Conservation (phyloP, 2,329 filamentous ascomycete genomes). For the Alternaria metachromatica region DNA sequence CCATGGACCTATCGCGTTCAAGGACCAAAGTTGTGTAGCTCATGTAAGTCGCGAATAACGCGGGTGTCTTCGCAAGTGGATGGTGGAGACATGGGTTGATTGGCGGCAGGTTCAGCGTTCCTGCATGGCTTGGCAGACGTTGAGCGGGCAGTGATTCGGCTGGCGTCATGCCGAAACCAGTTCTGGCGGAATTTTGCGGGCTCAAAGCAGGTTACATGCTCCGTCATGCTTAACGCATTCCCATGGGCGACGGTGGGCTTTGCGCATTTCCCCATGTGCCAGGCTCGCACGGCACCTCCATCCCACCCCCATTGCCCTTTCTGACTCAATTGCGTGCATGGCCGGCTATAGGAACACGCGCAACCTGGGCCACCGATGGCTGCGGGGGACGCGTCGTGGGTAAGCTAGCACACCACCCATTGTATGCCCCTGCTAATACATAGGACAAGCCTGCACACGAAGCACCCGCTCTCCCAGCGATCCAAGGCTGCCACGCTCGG, state of each 20-base stretch:
- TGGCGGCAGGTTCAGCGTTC: slow-evolving; percentile 11
- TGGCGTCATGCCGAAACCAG: slow-evolving; percentile 25
- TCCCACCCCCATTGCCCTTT: not conserved
- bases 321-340: slow-evolving; percentile 22
- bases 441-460: slow-evolving; percentile 30
- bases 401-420: slow-evolving; percentile 14
- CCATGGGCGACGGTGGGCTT: slow-evolving; percentile 28
- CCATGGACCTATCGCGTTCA: not conserved
- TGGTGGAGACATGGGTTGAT: not conserved
- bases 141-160: slow-evolving; percentile 19
- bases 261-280: slow-evolving; percentile 7
- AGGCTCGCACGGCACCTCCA: not conserved
- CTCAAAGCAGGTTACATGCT: slow-evolving; percentile 16
- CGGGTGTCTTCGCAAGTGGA: not conserved
- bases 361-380: slow-evolving; percentile 37
- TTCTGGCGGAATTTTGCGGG: slow-evolving; percentile 21
- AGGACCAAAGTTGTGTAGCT: not conserved
- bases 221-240: slow-evolving; percentile 40
- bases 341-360: slow-evolving; percentile 31
- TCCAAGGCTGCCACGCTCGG: slow-evolving; percentile 20
- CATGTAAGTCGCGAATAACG: not conserved
- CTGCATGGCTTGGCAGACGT: slow-evolving; percentile 32
- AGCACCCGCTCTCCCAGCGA: slow-evolving; percentile 14
- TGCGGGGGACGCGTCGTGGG: slow-evolving; percentile 38
- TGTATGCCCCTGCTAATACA: slow-evolving; percentile 10